Evolutionary conservation across 108 stramenopile species (phyloP), one percentile per base, ranked within the genome.

Genomic region (Stephanodiscus minutulus): DNA sequence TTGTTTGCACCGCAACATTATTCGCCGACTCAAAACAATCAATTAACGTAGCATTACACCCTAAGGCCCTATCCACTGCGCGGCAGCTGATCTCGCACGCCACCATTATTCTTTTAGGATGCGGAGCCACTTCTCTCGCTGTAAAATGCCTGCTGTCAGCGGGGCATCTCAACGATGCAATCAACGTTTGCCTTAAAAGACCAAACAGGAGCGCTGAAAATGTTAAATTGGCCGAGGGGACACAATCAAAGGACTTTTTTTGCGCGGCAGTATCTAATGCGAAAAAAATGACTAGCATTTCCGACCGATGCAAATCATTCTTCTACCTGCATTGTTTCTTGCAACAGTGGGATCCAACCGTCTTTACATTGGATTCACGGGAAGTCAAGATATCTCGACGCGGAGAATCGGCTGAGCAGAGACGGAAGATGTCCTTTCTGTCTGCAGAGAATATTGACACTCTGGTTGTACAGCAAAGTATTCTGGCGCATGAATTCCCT

Each of bases 301-400:
- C 50, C 48, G 76, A 77, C 17, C 66, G 66, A 36, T 77, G 76
- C 62, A 68, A 64, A 43, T 49, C 61, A 5, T 77, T 77, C 47
- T 77, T 64, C 33, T 68, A 70, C 46, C 63, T 77, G 2, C 33
- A 64, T 57, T 64, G 55, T 47, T 69, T 70, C 43, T 49, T 77
- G 39, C 62, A 49, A 22, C 62, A 77, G 63, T 62, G 17, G n/a
- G 66, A 67, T 48, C 76, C 76, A 35, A 5, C 66, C 18, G 52
- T 54, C 24, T 64, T 77, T 24, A 15, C 41, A 12, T 41, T 61
- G 35, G 76, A 70, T 29, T 56, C 61, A 68, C 25, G 76, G 49
- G 64, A 69, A 43, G 24, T 77, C 43, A 77, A 64, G 28, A 41
- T 64, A 1, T 17, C 18, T 0, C 10, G 22, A 54, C 59, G 66